Percentiles rank a stretch among this genome's conserved stretches.
Conservation (phyloP, 768 basidiomycete species). For the Tylopilus balloui region DNA sequence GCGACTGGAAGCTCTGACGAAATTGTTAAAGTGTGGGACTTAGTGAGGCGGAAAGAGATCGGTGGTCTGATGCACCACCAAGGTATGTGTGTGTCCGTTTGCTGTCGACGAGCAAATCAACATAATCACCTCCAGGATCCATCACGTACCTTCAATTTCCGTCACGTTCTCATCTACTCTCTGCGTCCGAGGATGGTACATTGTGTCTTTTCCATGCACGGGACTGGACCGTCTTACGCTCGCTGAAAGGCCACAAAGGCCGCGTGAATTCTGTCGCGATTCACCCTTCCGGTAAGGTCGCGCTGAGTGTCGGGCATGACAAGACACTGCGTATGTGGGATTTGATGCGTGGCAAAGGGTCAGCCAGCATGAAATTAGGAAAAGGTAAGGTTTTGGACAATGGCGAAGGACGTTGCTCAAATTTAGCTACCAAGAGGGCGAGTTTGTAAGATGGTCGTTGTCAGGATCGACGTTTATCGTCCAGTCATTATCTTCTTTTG, state of each 20-base stretch:
- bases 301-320: slow-evolving; percentile 87
- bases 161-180: slow-evolving; percentile 83
- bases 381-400: slow-evolving; percentile 51
- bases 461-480: slow-evolving; percentile 78
- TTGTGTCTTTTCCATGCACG: slow-evolving; percentile 87
- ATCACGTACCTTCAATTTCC: slow-evolving; percentile 87
- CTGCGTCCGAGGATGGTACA: slow-evolving; percentile 90
- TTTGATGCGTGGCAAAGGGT: slow-evolving; percentile 89
- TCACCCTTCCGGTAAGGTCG: slow-evolving; percentile 91
- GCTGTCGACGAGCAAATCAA: neutral
- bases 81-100: slow-evolving; percentile 46
- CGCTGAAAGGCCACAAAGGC: slow-evolving; percentile 90
- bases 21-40: slow-evolving; percentile 95
- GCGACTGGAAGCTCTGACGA: slow-evolving; percentile 96
- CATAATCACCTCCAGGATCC: slow-evolving; percentile 54
- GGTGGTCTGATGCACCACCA: slow-evolving; percentile 94
- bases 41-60: slow-evolving; percentile 86
- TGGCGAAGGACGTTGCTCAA: neutral
- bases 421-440: slow-evolving; percentile 59
- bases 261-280: slow-evolving; percentile 87
- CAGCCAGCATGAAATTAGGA: slow-evolving; percentile 84
- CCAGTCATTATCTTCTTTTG: slow-evolving; percentile 68
- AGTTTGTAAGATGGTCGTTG: slow-evolving; percentile 84
- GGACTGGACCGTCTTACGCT: slow-evolving; percentile 88
- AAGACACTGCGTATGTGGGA: slow-evolving; percentile 96